Percentiles rank a stretch among this genome's conserved stretches.
phyloP scores from a whole-genome alignment of 495 filamentous ascomycete genomes.

The Hyaloscypha finlandica region DNA sequence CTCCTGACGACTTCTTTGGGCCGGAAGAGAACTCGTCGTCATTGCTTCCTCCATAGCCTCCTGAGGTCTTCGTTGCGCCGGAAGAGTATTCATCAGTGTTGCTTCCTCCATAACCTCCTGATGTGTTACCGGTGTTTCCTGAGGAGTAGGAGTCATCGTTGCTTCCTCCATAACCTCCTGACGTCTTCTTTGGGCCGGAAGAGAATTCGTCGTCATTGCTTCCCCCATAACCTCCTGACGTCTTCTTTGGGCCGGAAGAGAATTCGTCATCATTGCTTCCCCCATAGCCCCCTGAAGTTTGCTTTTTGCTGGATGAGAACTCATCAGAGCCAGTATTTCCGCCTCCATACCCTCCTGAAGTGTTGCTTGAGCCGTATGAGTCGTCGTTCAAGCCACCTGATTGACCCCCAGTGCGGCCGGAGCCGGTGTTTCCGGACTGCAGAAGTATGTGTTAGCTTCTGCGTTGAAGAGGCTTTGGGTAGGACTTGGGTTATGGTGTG shows the following conservation, averaged over 20 bases:
- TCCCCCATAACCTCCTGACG: constrained; percentile 2
- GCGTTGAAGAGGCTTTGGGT: not conserved
- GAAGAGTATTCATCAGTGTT: constrained; percentile 17
- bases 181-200: constrained; percentile 9
- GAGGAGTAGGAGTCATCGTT: constrained; percentile 14
- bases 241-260: constrained; percentile 12
- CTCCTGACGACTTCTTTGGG: no score
- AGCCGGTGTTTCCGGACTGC: constrained; percentile 2
- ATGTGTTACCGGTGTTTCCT: constrained; percentile 12
- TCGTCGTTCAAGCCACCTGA: constrained; percentile 10
- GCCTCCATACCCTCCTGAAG: constrained; percentile 4
- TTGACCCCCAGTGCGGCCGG: not conserved
- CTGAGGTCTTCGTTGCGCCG: constrained; percentile 12
- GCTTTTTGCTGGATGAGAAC: not conserved
- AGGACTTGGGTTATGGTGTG: not conserved
- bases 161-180: not conserved
- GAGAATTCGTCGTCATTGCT: constrained; percentile 5
- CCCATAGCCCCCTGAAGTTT: constrained; percentile 2
- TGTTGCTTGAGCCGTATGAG: constrained; percentile 15
- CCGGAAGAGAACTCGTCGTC: no score
- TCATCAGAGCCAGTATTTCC: not conserved
- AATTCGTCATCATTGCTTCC: constrained; percentile 2
- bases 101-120: constrained; percentile 3
- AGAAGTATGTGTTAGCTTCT: not conserved
- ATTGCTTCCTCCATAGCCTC: constrained; percentile 28